Base-by-base conservation (phyloP, 371 early-diverging fungal genomes). In the Lichtheimia ramosa region DNA sequence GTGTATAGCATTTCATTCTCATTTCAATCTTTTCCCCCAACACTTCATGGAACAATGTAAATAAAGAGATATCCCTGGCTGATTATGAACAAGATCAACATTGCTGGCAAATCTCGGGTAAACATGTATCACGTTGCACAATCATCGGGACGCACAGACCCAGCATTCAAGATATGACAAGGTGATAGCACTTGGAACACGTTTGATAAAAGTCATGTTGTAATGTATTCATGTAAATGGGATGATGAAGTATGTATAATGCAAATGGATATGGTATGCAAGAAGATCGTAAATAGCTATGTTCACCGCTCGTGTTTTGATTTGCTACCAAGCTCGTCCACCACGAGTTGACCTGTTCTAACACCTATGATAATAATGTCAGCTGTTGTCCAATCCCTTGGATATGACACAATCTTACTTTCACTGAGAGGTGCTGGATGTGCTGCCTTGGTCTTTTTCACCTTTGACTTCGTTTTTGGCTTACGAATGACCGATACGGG, bases 401-500 rank as follows among this genome's bases (percentile, higher is more conserved):
- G 43, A 46, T 13, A 43, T 43, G 39, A 39, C 34, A 16, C 34
- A 16, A 16, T 66, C 70, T 65, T 75, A 78, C 79, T 75, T 62
- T 78, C 64, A 40, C 73, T 78, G 7, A 78, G 62, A 21, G 73
- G 58, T 5, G 58, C 39, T 12, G 73, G 48, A 41, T 61, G 65
- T 21, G 62, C 48, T 15, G 49, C 43, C 53, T 56, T 68, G 55
- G 18, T 53, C 34, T 40, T 49, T 15, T 43, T 25, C 12, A 27
- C 51, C 64, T 50, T 68, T 63, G 62, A 70, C 48, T 69, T 64
- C 27, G 73, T 79, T 53, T 77, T 81, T 21, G 79, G 77, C 14
- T 81, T 71, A 51, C 81, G 66, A 52, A 86, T 81, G 3, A 83
- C 84, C 27, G 81, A 73, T 7, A 86, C 84, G 10, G 86, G 86